phyloP scores from a whole-genome alignment of 768 basidiomycete species.

The Daedalea quercina region DNA sequence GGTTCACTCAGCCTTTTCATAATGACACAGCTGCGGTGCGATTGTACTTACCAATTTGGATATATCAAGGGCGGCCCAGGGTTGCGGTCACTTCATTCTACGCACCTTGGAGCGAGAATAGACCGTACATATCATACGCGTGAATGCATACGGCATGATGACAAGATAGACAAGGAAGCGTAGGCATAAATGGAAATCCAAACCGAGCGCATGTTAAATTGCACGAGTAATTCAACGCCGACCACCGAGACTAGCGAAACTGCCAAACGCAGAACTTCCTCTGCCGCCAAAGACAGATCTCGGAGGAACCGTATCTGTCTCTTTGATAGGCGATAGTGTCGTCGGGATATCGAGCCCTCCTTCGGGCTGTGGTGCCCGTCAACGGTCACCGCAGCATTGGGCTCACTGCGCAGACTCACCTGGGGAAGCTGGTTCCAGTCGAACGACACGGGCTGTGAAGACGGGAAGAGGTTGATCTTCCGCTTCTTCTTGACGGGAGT shows the following conservation, averaged over 20 bases:
- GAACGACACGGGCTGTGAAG: constrained; percentile 33
- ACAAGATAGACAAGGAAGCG: no score
- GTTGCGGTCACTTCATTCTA: no score
- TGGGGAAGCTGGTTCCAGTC: constrained; percentile 38
- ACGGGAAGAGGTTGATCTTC: constrained; percentile 57
- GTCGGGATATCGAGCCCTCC: constrained; percentile 58
- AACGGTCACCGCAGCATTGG: not conserved
- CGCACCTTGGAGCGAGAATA: no score
- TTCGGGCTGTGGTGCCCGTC: constrained; percentile 19
- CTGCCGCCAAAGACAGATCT: not conserved
- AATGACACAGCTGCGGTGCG: no score
- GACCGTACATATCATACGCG: no score
- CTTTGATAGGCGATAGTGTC: constrained; percentile 59
- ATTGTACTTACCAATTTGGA: no score
- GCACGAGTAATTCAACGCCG: not conserved
- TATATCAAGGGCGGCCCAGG: no score
- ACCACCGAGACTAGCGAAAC: not conserved
- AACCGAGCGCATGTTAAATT: no score
- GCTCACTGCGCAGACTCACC: constrained; percentile 18
- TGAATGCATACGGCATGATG: no score
- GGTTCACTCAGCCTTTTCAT: no score
- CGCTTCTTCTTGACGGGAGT: constrained; percentile 61
- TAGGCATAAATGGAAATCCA: no score
- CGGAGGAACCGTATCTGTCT: constrained; percentile 26
- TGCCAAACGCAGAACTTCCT: not conserved